These are phyloP conservation scores for Maudiozyma pseudohumilis DNA, from an alignment of 805 yeast genomes.

Conservation along the genomic window DNA sequence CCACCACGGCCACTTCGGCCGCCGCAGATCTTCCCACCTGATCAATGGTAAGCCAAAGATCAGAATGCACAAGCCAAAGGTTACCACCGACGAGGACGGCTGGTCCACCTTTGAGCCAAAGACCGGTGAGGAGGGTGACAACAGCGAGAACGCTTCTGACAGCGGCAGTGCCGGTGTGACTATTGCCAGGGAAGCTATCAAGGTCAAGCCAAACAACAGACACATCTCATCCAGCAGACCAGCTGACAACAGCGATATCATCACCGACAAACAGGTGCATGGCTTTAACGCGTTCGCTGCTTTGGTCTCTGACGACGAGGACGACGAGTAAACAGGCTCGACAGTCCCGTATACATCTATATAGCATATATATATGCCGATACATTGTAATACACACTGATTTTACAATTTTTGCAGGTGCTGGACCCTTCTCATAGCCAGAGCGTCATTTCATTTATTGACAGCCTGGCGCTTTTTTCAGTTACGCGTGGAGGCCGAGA, in stretches of 20 bases:
- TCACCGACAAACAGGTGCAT: conserved; percentile 55
- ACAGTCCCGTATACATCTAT: not conserved
- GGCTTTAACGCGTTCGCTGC: conserved; percentile 79
- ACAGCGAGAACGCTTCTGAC: conserved; percentile 12
- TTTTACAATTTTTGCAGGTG: no score
- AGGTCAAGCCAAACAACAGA: conserved; percentile 61
- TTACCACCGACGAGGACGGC: conserved; percentile 63
- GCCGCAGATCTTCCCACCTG: conserved; percentile 56
- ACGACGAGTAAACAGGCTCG: conserved; percentile 26
- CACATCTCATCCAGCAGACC: conserved; percentile 67
- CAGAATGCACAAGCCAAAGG: conserved; percentile 44
- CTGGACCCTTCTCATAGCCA: no score
- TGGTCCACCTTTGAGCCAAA: conserved; percentile 64
- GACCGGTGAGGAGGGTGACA: conserved; percentile 16
- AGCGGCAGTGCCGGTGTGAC: conserved; percentile 34
- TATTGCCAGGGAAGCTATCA: conserved; percentile 37
- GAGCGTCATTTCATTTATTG: no score
- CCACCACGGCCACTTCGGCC: conserved; percentile 33
- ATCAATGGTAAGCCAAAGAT: conserved; percentile 42
- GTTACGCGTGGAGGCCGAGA: no score
- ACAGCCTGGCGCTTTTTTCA: no score
- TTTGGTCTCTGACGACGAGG: conserved; percentile 49
- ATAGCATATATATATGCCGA: no score
- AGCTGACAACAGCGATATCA: conserved; percentile 60
- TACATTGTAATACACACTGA: no score